Conservation (phyloP, 352 stramenopile species). For the Phytophthora pluvialis region DNA sequence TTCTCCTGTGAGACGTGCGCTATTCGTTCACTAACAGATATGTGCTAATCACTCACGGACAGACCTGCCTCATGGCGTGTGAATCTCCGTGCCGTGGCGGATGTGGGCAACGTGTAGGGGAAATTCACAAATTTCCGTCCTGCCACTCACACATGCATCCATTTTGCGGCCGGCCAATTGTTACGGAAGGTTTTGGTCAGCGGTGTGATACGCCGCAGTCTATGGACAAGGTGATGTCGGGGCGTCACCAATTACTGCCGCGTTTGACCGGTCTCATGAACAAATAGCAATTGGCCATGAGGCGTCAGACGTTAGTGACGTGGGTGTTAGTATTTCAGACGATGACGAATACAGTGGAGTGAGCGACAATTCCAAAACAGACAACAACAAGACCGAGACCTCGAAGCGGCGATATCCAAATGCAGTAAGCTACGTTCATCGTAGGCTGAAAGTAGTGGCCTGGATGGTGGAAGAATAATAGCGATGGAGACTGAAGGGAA, state of each 20-base stretch:
- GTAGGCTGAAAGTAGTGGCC: background rate
- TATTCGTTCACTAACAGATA: no score
- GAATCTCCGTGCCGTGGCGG: background rate
- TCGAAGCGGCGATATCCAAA: background rate
- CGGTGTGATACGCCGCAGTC: conserved; percentile 4
- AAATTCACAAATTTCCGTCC: background rate
- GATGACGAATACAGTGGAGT: no score
- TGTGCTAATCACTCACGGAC: no score
- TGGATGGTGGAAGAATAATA: conserved; percentile 5
- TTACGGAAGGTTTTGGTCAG: background rate
- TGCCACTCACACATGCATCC: conserved; percentile 1
- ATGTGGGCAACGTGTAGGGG: background rate
- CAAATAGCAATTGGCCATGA: background rate
- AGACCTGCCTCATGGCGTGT: background rate
- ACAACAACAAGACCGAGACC: background rate
- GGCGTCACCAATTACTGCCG: conserved; percentile 5
- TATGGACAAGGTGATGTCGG: background rate
- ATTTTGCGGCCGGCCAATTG: background rate
- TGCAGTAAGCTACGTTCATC: conserved; percentile 2
- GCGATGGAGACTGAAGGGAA: background rate
- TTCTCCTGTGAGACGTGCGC: no score
- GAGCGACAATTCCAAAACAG: background rate
- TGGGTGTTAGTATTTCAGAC: background rate
- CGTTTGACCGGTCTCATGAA: background rate
- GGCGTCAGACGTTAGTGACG: no score